Evolutionary conservation across 352 stramenopile genomes (phyloP).

Genomic region (Stephanocyclus meneghinianus): DNA sequence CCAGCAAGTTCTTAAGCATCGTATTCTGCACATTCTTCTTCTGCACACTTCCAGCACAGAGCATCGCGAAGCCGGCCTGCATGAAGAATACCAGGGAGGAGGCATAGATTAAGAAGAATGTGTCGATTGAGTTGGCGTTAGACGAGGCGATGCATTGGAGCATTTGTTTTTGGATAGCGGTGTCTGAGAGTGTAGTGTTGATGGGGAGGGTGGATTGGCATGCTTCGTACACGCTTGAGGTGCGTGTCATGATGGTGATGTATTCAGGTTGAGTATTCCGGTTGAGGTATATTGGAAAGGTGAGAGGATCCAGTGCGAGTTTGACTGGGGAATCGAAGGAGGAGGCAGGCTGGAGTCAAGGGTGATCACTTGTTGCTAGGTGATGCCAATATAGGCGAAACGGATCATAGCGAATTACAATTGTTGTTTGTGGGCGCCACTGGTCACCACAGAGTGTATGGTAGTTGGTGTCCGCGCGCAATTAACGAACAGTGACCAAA

Average conservation of each 20-base stretch:
- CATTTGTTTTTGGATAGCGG: conserved; percentile 12
- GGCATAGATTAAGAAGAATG: conserved; percentile 72
- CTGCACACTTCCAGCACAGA: conserved; percentile 76
- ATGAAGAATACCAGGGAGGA: conserved; percentile 77
- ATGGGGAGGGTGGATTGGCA: conserved; percentile 1
- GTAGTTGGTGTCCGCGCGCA: too few relatives aligned
- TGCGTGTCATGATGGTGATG: background rate
- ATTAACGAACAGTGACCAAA: too few relatives aligned
- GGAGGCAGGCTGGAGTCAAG: too few relatives aligned
- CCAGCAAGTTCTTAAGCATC: conserved; percentile 85
- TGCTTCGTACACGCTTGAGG: conserved; percentile 4
- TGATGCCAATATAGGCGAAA: too few relatives aligned
- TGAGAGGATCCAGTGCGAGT: too few relatives aligned
- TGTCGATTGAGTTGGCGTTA: conserved; percentile 24
- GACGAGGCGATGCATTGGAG: conserved; percentile 29
- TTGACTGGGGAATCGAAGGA: too few relatives aligned
- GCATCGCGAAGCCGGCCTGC: conserved; percentile 82
- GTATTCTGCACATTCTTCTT: conserved; percentile 85
- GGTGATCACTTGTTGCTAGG: too few relatives aligned
- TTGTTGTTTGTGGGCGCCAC: too few relatives aligned
- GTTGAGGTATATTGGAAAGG: too few relatives aligned
- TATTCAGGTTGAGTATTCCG: too few relatives aligned
- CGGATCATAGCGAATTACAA: too few relatives aligned
- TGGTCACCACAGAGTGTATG: too few relatives aligned
- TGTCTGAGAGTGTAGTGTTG: background rate